These are phyloP conservation scores for Starmerella floris DNA, from an alignment of 805 yeast species.

Conservation along the genomic window DNA sequence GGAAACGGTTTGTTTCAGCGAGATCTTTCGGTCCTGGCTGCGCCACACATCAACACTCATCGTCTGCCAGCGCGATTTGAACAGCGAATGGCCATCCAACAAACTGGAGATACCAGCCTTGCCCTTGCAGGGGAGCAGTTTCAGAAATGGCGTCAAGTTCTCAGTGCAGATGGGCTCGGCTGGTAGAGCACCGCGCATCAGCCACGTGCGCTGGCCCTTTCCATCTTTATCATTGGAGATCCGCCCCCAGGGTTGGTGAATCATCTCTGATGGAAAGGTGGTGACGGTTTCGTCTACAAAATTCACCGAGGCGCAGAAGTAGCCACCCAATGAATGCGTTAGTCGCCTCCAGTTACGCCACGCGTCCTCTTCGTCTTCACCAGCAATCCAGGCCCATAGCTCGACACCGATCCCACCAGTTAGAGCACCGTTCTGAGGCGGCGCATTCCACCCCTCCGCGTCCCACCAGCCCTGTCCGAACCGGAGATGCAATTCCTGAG, in stretches of 20 bases:
- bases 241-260: conserved; percentile 17
- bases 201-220: neutral
- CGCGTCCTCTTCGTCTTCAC: conserved; percentile 41
- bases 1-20: conserved; percentile 44
- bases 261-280: conserved; percentile 40
- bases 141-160: conserved; percentile 84
- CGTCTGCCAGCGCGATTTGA: conserved; percentile 87
- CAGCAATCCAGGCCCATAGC: conserved; percentile 74
- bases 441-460: conserved; percentile 67
- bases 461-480: conserved; percentile 97
- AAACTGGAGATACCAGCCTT: conserved; percentile 75
- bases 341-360: conserved; percentile 54
- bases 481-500: conserved; percentile 67
- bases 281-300: conserved; percentile 72
- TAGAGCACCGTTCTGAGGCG: conserved; percentile 55
- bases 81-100: conserved; percentile 72
- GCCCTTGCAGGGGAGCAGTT: conserved; percentile 82
- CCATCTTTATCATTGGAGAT: conserved; percentile 21
- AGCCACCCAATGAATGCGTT: conserved; percentile 68
- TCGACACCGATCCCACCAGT: conserved; percentile 96
- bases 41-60: conserved; percentile 74
- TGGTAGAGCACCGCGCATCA: conserved; percentile 73
- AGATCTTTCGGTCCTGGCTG: conserved; percentile 28
- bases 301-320: conserved; percentile 89
- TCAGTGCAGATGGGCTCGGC: conserved; percentile 95